These are phyloP conservation scores for Mycena sp. DNA, from an alignment of 1,284 basidiomycete genomes.

Conservation along the genomic window DNA sequence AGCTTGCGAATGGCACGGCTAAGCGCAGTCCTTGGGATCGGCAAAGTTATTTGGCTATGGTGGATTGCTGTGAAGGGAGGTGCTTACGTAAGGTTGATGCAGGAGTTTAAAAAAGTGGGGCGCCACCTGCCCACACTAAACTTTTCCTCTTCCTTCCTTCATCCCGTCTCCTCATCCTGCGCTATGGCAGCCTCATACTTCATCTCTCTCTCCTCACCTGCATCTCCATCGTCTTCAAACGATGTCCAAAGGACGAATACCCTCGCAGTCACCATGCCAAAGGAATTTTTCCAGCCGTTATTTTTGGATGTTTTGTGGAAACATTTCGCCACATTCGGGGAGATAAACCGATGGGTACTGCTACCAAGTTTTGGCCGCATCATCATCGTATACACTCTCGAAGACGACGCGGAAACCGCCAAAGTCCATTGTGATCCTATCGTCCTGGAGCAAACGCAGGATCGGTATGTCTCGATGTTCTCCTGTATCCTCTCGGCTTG, in stretches of 20 bases:
- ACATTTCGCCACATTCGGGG: constrained; percentile 80
- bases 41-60: no score
- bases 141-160: constrained; percentile 7
- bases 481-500: constrained; percentile 24
- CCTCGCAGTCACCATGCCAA: constrained; percentile 73
- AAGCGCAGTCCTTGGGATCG: no score
- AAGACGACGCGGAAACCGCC: constrained; percentile 71
- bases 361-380: constrained; percentile 83
- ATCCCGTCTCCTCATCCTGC: no score
- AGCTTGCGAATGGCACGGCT: no score
- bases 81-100: no score
- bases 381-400: constrained; percentile 79
- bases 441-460: constrained; percentile 58
- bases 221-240: constrained; percentile 28
- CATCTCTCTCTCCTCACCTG: constrained; percentile 38
- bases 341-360: constrained; percentile 88
- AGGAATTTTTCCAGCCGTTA: constrained; percentile 73
- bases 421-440: constrained; percentile 72
- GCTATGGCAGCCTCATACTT: constrained; percentile 32
- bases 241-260: constrained; percentile 66
- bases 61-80: no score
- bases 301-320: constrained; percentile 72
- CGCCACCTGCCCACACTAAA: not conserved
- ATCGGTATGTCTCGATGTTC: constrained; percentile 59
- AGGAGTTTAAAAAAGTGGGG: constrained; percentile 25